These are phyloP conservation scores for Xylaria sp. DNA, from an alignment of 2,329 filamentous ascomycete genomes.

Conservation along the genomic window DNA sequence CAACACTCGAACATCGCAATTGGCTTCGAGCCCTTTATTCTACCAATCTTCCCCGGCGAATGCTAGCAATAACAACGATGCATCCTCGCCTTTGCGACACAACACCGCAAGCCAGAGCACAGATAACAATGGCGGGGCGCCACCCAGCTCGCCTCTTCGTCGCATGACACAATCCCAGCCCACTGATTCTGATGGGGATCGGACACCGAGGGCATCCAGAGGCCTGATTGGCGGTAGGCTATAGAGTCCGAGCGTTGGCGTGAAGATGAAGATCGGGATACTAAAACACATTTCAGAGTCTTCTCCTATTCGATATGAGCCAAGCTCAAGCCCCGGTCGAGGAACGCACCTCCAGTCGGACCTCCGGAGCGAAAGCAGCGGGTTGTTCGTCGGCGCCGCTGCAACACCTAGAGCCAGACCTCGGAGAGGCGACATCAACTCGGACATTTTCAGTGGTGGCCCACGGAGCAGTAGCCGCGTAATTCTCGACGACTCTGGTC, in stretches of 20 bases:
- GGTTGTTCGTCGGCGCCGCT: conserved; percentile 80
- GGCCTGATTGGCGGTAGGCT: conserved; percentile 70
- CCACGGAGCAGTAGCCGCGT: conserved; percentile 64
- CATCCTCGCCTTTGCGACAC: conserved; percentile 65
- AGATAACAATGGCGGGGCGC: conserved; percentile 46
- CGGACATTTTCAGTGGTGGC: conserved; percentile 72
- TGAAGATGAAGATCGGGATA: background rate
- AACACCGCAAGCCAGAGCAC: conserved; percentile 68
- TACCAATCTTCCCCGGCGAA: conserved; percentile 65
- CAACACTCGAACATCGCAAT: conserved; percentile 57
- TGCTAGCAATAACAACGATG: conserved; percentile 43
- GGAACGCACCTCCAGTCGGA: conserved; percentile 71
- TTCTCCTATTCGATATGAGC: conserved; percentile 89
- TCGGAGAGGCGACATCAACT: conserved; percentile 87
- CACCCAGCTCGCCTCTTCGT: conserved; percentile 68
- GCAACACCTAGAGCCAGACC: conserved; percentile 63
- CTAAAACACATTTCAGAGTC: conserved; percentile 69
- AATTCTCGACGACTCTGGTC: conserved; percentile 67
- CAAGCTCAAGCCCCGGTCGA: conserved; percentile 86
- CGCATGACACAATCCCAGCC: conserved; percentile 69
- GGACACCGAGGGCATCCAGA: conserved; percentile 75
- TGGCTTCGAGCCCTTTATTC: conserved; percentile 83
- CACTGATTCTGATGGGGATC: conserved; percentile 66
- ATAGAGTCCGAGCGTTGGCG: background rate
- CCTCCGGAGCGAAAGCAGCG: conserved; percentile 83